phyloP scores from a whole-genome alignment of 139 green algal genomes.

The Chlorella sp. region DNA sequence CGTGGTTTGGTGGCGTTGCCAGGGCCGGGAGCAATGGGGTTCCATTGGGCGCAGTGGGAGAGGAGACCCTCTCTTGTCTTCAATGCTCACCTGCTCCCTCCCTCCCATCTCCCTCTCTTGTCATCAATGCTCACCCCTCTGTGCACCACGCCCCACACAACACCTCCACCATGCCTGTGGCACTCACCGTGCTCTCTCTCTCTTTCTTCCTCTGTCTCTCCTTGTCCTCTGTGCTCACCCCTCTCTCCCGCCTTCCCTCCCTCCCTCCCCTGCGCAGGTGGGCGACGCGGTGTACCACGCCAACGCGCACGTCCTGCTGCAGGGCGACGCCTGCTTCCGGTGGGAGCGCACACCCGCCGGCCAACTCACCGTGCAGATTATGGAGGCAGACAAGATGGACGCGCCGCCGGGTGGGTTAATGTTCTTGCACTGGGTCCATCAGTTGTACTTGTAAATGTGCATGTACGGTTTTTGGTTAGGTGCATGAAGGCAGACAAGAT shows the following conservation, averaged over 20 bases:
- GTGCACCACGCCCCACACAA: no score
- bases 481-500: slow-evolving; percentile 77
- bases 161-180: no score
- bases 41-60: no score
- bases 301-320: slow-evolving; percentile 81
- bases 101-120: not conserved
- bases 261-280: not conserved
- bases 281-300: slow-evolving; percentile 72
- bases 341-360: slow-evolving; percentile 48
- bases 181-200: no score
- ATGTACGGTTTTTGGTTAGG: no score
- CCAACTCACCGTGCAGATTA: slow-evolving; percentile 67
- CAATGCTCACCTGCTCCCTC: not conserved
- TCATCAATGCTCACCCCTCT: no score
- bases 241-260: not conserved
- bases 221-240: not conserved
- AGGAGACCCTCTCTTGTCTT: no score
- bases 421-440: no score
- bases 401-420: slow-evolving; percentile 47
- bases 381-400: slow-evolving; percentile 78
- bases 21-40: no score
- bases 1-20: no score
- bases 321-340: slow-evolving; percentile 82
- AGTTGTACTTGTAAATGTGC: no score
- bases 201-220: not conserved